phyloP scores from a whole-genome alignment of 176 grass and related monocot species.

The Avena sativa region DNA sequence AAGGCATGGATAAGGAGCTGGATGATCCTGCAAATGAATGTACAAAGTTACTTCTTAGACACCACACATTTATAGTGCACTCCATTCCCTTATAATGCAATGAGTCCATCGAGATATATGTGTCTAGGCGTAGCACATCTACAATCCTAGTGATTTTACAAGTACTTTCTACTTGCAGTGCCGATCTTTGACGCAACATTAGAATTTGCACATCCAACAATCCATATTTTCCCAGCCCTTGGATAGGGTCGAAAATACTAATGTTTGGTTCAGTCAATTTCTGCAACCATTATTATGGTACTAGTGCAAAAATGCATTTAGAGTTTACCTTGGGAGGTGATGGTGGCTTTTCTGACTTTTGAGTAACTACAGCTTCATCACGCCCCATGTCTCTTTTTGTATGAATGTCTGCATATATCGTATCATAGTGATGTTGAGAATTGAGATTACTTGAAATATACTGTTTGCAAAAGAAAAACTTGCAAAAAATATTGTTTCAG shows the following conservation, averaged over 20 bases:
- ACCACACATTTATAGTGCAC: constrained; percentile 1
- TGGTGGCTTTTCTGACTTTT: constrained; percentile 66
- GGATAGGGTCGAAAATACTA: background rate
- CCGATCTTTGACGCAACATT: background rate
- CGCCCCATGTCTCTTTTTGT: constrained; percentile 56
- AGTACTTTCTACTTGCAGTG: background rate
- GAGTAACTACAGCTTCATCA: constrained; percentile 60
- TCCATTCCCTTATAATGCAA: background rate
- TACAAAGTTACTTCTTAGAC: constrained; percentile 31
- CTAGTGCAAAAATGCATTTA: background rate
- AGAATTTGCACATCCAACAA: background rate
- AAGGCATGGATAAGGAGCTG: constrained; percentile 64
- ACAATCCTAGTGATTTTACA: background rate
- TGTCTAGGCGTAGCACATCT: constrained; percentile 17
- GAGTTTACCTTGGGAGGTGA: constrained; percentile 68
- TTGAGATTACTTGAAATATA: constrained; percentile 27
- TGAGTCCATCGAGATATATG: background rate
- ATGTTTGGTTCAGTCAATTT: background rate
- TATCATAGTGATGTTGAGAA: background rate
- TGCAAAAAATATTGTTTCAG: constrained; percentile 2
- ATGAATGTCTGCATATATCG: constrained; percentile 38
- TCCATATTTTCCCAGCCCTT: background rate
- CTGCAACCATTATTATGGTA: background rate
- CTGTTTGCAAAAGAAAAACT: background rate
- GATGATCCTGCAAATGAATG: constrained; percentile 62